Percentiles rank a stretch among this genome's conserved stretches.
These are phyloP conservation scores for Reticulascus tulasneorum DNA, from an alignment of 2,329 filamentous ascomycete species.

Conservation along the genomic window DNA sequence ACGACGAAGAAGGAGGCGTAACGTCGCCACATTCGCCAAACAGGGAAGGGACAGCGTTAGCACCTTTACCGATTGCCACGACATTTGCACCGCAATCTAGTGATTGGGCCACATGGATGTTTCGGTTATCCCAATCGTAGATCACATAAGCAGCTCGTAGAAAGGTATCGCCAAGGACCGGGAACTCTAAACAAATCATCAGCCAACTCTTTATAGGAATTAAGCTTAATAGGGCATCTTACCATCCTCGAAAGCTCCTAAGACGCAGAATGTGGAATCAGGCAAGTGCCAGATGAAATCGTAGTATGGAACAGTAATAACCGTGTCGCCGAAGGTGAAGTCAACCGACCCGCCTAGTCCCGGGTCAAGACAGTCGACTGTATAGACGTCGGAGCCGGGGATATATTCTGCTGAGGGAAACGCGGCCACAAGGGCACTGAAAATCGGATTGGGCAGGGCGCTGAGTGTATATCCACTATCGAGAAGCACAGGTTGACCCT, in stretches of 20 bases:
- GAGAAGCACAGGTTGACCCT: constrained; percentile 10
- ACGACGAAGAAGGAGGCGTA: neutral
- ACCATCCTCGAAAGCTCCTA: constrained; percentile 10
- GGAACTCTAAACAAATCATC: constrained; percentile 19
- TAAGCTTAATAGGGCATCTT: neutral
- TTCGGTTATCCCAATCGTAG: constrained; percentile 36
- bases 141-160: constrained; percentile 10
- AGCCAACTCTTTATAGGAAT: neutral
- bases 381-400: constrained; percentile 1
- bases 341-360: constrained; percentile 10
- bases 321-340: constrained; percentile 13
- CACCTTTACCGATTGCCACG: constrained; percentile 32
- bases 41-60: constrained; percentile 30
- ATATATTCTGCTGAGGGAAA: constrained; percentile 5
- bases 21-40: neutral
- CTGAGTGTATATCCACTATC: constrained; percentile 13
- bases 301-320: constrained; percentile 14
- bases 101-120: constrained; percentile 32
- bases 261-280: constrained; percentile 8
- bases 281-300: constrained; percentile 13
- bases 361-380: constrained; percentile 8
- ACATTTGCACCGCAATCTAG: constrained; percentile 34
- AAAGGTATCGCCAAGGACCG: constrained; percentile 13
- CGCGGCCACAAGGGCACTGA: neutral
- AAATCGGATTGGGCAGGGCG: constrained; percentile 12